Conservation (phyloP, 2,329 filamentous ascomycete species). For the Ceratocystis smalleyi region DNA sequence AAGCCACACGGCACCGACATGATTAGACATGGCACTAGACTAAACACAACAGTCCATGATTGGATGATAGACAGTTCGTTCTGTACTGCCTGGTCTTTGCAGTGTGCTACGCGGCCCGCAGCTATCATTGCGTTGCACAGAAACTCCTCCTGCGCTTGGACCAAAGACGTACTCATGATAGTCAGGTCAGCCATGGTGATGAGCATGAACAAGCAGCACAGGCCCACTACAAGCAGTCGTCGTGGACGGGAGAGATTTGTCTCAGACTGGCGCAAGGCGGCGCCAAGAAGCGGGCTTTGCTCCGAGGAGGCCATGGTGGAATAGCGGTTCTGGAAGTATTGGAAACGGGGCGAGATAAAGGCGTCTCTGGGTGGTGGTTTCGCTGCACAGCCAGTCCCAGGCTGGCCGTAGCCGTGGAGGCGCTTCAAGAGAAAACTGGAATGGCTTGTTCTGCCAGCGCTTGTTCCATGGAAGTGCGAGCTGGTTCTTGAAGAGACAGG, state of each 20-base stretch:
- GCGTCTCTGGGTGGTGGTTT: not conserved
- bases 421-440: not conserved
- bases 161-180: conserved; percentile 16
- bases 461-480: not conserved
- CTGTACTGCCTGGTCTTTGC: conserved; percentile 19
- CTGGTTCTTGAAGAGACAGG: not conserved
- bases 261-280: not conserved
- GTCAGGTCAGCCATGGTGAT: conserved; percentile 12
- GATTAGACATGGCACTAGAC: conserved; percentile 17
- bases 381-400: not conserved
- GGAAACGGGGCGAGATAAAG: not conserved
- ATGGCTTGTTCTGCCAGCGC: not conserved
- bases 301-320: not conserved
- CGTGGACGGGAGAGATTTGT: not conserved
- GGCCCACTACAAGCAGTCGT: not conserved
- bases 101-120: conserved; percentile 5
- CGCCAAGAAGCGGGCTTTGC: not conserved
- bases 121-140: conserved; percentile 6
- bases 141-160: conserved; percentile 16
- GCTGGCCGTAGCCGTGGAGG: not conserved
- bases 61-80: conserved; percentile 18
- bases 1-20: conserved; percentile 19
- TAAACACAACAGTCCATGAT: conserved; percentile 19
- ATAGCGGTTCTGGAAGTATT: not conserved
- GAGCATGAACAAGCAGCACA: conserved; percentile 17